These are phyloP conservation scores for Schizosaccharomyces lindneri DNA, from an alignment of 805 yeast genomes.

Conservation along the genomic window DNA sequence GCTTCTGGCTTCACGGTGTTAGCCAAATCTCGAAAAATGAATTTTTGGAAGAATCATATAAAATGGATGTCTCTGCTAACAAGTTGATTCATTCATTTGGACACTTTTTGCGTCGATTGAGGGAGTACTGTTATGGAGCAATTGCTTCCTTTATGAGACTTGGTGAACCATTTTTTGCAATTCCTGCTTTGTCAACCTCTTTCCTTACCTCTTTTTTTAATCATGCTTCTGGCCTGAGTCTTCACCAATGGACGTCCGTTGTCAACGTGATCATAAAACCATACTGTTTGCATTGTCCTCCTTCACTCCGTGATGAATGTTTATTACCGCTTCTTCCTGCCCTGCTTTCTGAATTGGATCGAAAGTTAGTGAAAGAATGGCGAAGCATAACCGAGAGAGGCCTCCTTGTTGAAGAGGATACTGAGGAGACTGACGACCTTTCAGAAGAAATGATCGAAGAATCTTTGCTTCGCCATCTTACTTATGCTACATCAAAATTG, in stretches of 20 bases:
- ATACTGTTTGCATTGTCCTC: slow-evolving; percentile 72
- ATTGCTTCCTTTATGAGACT: slow-evolving; percentile 71
- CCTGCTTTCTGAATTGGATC: slow-evolving; percentile 47
- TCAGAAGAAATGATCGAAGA: slow-evolving; percentile 98
- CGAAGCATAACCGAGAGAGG: slow-evolving; percentile 17
- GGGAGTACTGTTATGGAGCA: slow-evolving; percentile 84
- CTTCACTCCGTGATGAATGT: slow-evolving; percentile 36
- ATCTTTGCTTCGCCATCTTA: slow-evolving; percentile 71
- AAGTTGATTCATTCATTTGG: slow-evolving; percentile 97
- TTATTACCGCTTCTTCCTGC: slow-evolving; percentile 59
- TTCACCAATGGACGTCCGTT: slow-evolving; percentile 94
- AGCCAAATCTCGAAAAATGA: slow-evolving; percentile 83
- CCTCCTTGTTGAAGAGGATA: slow-evolving; percentile 17
- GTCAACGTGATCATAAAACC: slow-evolving; percentile 70
- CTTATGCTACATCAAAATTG: slow-evolving; percentile 72
- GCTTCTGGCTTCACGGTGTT: slow-evolving; percentile 97
- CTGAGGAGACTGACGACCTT: slow-evolving; percentile 27
- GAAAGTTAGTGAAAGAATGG: slow-evolving; percentile 58
- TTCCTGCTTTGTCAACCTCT: slow-evolving; percentile 52
- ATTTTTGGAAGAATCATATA: slow-evolving; percentile 77
- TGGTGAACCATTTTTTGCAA: slow-evolving; percentile 67
- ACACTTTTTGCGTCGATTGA: slow-evolving; percentile 77
- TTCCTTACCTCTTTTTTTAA: slow-evolving; percentile 77
- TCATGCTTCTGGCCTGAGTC: slow-evolving; percentile 59
- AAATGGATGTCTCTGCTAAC: slow-evolving; percentile 76